phyloP scores from a whole-genome alignment of 768 basidiomycete genomes.

The Astraeus odoratus region DNA sequence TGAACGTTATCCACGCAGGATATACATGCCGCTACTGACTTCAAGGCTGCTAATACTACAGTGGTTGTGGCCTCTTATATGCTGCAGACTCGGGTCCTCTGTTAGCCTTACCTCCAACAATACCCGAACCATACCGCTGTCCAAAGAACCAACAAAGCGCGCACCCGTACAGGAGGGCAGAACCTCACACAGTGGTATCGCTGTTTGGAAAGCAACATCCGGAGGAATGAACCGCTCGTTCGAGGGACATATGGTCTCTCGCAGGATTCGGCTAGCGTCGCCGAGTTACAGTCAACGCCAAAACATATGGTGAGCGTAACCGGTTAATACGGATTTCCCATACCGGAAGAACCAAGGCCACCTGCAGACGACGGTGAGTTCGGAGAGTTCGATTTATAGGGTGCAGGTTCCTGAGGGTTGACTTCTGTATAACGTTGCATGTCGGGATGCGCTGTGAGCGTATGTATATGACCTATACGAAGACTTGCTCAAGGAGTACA shows the following conservation, averaged over 20 bases:
- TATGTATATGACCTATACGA: constrained; percentile 84
- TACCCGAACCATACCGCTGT: no score
- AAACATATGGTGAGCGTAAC: no score
- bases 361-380: constrained; percentile 62
- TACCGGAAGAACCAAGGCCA: constrained; percentile 56
- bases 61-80: no score
- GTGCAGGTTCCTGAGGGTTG: background rate
- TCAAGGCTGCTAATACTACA: no score
- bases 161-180: constrained; percentile 38
- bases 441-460: constrained; percentile 87
- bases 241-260: constrained; percentile 24
- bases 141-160: background rate
- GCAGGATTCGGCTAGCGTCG: constrained; percentile 6
- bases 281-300: background rate
- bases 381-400: background rate
- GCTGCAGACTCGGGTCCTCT: no score
- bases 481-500: constrained; percentile 60
- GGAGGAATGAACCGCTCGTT: constrained; percentile 35
- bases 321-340: constrained; percentile 14
- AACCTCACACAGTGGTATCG: constrained; percentile 53
- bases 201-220: constrained; percentile 47
- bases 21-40: no score
- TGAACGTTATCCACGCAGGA: no score
- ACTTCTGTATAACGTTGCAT: constrained; percentile 80
- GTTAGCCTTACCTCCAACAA: no score